These are phyloP conservation scores for Fusarium sambucinum DNA, from an alignment of 2,329 filamentous ascomycete genomes.

Conservation along the genomic window DNA sequence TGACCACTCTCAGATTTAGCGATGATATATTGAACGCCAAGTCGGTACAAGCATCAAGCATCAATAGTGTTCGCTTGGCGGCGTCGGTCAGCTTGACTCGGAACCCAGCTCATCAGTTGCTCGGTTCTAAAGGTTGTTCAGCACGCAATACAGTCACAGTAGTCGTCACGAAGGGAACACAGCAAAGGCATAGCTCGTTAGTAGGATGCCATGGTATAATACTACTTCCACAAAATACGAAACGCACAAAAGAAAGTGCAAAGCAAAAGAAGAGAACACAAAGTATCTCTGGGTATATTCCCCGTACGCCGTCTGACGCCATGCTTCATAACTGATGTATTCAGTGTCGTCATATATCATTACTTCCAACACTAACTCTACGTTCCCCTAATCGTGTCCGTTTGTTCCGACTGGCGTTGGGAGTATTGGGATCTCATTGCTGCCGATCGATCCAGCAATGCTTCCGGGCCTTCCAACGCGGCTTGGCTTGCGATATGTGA, in stretches of 20 bases:
- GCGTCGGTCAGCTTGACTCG: neutral
- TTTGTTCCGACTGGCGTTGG: constrained; percentile 33
- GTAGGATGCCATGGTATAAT: neutral
- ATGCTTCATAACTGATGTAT: constrained; percentile 1
- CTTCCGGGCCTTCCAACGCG: constrained; percentile 50
- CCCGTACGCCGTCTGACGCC: constrained; percentile 37
- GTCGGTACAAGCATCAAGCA: neutral
- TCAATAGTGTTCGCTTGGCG: neutral
- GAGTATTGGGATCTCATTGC: constrained; percentile 45
- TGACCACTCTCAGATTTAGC: neutral
- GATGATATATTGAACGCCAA: constrained; percentile 1
- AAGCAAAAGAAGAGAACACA: constrained; percentile 14
- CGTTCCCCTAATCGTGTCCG: constrained; percentile 7
- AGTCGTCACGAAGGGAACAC: neutral
- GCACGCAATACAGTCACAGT: neutral
- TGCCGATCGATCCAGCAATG: constrained; percentile 51
- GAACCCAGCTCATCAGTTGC: neutral
- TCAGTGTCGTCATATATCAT: constrained; percentile 16
- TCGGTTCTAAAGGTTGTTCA: neutral
- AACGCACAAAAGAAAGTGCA: neutral
- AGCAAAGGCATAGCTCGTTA: neutral
- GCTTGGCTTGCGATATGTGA: constrained; percentile 51
- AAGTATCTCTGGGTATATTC: constrained; percentile 34
- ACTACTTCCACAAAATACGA: neutral
- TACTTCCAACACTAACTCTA: constrained; percentile 7